These are phyloP conservation scores for Aspergillus saccharolyticus DNA, from an alignment of 495 filamentous ascomycete species.

Conservation along the genomic window DNA sequence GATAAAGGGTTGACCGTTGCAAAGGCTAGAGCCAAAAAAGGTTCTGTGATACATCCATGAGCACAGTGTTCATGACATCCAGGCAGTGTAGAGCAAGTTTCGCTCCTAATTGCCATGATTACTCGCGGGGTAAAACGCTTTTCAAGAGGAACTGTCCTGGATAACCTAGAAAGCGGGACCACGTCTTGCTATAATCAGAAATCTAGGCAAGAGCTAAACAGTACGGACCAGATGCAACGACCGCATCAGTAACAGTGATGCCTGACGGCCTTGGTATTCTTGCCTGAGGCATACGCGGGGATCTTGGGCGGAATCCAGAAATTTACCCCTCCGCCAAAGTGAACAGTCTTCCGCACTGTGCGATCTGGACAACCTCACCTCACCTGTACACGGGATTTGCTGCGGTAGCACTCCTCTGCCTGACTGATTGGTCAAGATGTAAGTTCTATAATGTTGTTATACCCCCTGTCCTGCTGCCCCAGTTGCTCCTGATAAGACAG, in stretches of 20 bases:
- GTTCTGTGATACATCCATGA: background rate
- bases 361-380: slow-evolving; percentile 18
- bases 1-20: too few species aligned
- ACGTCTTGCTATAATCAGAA: too few species aligned
- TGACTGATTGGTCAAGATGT: slow-evolving; percentile 2
- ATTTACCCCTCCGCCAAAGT: slow-evolving; percentile 35
- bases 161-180: too few species aligned
- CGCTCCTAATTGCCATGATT: too few species aligned
- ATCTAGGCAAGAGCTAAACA: too few species aligned
- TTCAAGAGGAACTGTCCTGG: too few species aligned
- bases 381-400: slow-evolving; percentile 2
- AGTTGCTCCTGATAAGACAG: background rate
- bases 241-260: slow-evolving; percentile 1
- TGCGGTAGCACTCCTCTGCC: background rate
- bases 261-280: background rate
- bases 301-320: slow-evolving; percentile 21
- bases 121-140: too few species aligned
- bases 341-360: slow-evolving; percentile 17
- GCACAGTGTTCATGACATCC: too few species aligned
- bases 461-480: background rate
- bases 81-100: too few species aligned
- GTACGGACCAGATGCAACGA: background rate
- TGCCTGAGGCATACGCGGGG: slow-evolving; percentile 36
- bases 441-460: background rate
- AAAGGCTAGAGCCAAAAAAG: too few species aligned